Base-by-base conservation (phyloP, 305 asterid species). In the Solanum hybrid region DNA sequence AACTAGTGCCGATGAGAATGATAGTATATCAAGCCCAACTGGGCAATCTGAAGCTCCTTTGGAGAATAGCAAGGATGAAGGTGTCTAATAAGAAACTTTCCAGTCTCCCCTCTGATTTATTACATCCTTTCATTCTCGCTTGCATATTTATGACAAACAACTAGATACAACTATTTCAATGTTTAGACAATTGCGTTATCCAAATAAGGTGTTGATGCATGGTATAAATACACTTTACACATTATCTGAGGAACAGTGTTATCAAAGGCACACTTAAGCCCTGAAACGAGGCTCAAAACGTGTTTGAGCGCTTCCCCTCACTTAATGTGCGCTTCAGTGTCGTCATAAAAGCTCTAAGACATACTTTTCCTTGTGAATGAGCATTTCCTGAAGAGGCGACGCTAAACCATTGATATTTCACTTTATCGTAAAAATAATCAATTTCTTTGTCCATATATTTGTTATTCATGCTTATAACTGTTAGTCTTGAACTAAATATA, bases 1-100 rank as follows among this genome's bases (percentile, higher is more conserved):
- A 89, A 27, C 91, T 27, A 73, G 84, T 76, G 76, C 57, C 15
- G 27, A 80, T 77, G 88, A 91, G 89, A 92, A 77, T 89, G 93
- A 82, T 41, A 89, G 89, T 78, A 77, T 78, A 79, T 89, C 92
- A 39, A 91, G 93, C 93, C 92, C 96, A 86, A 89, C 79, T 89
- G 92, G 87, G 81, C 88, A 90, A 90, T 78, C 85, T 73, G 94
- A 89, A 9, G 91, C 68, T 82, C 89, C 92, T 89, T 79, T 32
- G 79, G 92, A 72, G 86, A 70, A 29, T 2, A 93, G 89, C 92
- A 39, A 27, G 34, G 84, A 91, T 72, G 79, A 94, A 94, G 98
- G 96, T 95, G 73, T 90, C 91, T 90, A 31, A 33, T 85, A 57
- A 51, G 41, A 57, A 84, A 20, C 41, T 57, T 85, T 22, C 88